A percentile compares a stretch with the other conserved stretches of the same genome.
These are phyloP conservation scores for Monotropa hypopitys DNA, from an alignment of 179 eudicot species.

Conservation along the genomic window DNA sequence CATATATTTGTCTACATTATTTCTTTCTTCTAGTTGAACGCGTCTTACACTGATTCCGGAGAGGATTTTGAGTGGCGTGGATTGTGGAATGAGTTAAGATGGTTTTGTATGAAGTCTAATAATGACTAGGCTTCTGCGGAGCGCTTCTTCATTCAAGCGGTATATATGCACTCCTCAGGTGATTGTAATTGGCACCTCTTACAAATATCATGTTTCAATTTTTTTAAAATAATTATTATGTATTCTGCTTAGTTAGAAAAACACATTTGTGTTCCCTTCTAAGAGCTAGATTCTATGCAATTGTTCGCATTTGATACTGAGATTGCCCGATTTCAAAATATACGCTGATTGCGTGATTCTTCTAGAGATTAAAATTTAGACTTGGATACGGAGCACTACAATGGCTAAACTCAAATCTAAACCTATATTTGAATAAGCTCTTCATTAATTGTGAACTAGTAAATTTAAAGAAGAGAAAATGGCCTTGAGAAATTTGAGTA, in stretches of 20 bases:
- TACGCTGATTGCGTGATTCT: background rate
- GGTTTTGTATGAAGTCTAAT: background rate
- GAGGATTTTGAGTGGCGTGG: background rate
- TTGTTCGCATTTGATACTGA: background rate
- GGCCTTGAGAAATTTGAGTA: too few relatives aligned
- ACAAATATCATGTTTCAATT: background rate
- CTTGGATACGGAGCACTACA: too few relatives aligned
- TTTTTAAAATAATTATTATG: too few relatives aligned
- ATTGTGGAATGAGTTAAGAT: background rate
- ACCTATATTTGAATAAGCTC: too few relatives aligned
- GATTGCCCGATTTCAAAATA: background rate
- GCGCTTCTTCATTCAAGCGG: slow-evolving; percentile 15
- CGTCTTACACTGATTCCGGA: background rate
- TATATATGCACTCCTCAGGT: slow-evolving; percentile 11
- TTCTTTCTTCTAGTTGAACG: background rate
- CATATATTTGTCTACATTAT: background rate
- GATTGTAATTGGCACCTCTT: background rate
- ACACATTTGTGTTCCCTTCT: background rate
- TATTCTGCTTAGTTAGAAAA: background rate
- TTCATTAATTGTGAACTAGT: too few relatives aligned
- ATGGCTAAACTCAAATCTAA: too few relatives aligned
- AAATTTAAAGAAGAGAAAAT: too few relatives aligned
- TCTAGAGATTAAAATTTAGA: background rate
- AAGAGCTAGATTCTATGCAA: background rate
- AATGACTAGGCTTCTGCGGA: slow-evolving; percentile 30